Base-by-base conservation (phyloP, 2,329 filamentous ascomycete species). In the Keithomyces neogunnii region DNA sequence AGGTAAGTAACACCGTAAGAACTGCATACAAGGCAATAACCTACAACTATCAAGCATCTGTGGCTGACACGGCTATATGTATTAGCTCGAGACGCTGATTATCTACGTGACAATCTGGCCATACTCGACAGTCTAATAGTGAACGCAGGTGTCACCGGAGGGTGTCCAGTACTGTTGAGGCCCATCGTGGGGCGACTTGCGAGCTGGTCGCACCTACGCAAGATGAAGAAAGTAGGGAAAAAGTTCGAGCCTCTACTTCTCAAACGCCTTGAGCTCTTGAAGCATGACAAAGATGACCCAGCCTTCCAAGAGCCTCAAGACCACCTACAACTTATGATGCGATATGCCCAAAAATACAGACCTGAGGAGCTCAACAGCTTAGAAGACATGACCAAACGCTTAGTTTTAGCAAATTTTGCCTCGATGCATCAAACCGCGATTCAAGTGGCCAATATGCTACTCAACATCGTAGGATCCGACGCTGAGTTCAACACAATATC, bases 301-400 rank as follows among this genome's bases (percentile, higher is more conserved):
- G 53, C 55, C 3, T 48, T 60, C 7, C 45, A 56, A 13, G 61
- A 62, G 6, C 68, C 69, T 0, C 60, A 65, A 10, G 72, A 75
- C 39, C 63, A 66, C 19, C 45, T 74, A 2, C 71, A 73, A 54
- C 67, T 70, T 59, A 72, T 74, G 66, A 53, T 73, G 3, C 61
- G 63, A 4, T 72, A 62, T 45, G 73, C 66, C 7, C 44, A 29
- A 10, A 5, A 19, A 30, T 5, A 46, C 5, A 64, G 71, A 1
- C 67, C 63, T 0, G 48, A 68, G 0, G 71, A 74, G 53, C 59
- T 68, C 2, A 54, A 62, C 7, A 57, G 61, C 42, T 31, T 63
- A 13, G 53, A 62, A 6, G 53, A 57, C 9, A 66, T 71, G 48
- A 59, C 60, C 1, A 59, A 57, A 10, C 68, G 69, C 8, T 50